A percentile compares a stretch with the other conserved stretches of the same genome.
Evolutionary conservation across 2,329 filamentous ascomycete species (phyloP).

Genomic region (Stagonosporopsis rhizophila): DNA sequence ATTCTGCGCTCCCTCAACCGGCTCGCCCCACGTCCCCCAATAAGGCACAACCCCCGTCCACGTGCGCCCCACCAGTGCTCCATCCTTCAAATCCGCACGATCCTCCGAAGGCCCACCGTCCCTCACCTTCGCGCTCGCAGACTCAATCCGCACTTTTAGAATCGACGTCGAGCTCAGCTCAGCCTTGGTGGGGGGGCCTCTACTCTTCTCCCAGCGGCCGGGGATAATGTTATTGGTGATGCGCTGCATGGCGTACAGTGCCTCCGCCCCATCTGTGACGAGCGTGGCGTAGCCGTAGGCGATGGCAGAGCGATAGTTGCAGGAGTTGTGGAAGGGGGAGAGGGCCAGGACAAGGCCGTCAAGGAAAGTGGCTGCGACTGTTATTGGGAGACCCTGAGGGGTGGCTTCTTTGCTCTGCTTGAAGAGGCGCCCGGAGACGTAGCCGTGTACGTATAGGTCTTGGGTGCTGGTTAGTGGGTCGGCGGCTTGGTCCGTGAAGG

Average conservation of each 20-base stretch:
- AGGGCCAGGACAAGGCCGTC: conserved; percentile 47
- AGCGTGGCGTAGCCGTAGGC: conserved; percentile 39
- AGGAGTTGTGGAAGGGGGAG: conserved; percentile 46
- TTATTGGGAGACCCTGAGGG: conserved; percentile 43
- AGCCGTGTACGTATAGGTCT: conserved; percentile 47
- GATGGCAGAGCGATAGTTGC: conserved; percentile 46
- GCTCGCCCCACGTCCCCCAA: conserved; percentile 45
- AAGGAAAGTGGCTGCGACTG: conserved; percentile 52
- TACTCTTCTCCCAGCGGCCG: conserved; percentile 38
- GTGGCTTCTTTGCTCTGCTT: conserved; percentile 15
- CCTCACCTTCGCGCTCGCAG: conserved; percentile 45
- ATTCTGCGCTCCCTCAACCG: conserved; percentile 48
- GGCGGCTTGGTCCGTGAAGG: conserved; percentile 57
- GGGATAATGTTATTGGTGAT: conserved; percentile 47
- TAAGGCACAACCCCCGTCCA: conserved; percentile 49
- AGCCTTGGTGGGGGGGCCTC: conserved; percentile 38
- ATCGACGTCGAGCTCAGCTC: conserved; percentile 42
- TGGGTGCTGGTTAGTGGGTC: conserved; percentile 61
- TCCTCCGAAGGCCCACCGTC: conserved; percentile 45
- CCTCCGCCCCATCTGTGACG: conserved; percentile 33
- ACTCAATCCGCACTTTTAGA: conserved; percentile 34
- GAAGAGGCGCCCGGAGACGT: conserved; percentile 67
- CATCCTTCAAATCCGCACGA: conserved; percentile 40
- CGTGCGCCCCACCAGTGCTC: conserved; percentile 26
- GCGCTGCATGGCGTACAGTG: conserved; percentile 37